A percentile compares a stretch with the other conserved stretches of the same genome.
phyloP scores from a whole-genome alignment of 225 moss, liverwort and hornwort genomes.

The Marchantia polymorpha region DNA sequence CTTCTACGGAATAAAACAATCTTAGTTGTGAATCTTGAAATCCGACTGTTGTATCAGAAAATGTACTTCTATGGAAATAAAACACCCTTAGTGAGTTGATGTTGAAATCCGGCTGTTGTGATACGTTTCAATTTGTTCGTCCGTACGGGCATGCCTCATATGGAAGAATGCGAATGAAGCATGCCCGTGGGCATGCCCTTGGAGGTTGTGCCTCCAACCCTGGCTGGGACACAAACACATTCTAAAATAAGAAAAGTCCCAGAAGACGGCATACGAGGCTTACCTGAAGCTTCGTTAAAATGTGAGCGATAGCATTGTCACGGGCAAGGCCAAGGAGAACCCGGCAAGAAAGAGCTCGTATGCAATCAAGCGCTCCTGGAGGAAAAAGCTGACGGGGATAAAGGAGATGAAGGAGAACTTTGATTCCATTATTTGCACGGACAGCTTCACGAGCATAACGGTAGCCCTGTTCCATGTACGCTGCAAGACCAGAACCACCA shows the following conservation, averaged over 20 bases:
- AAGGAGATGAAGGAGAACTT: slow-evolving; percentile 90
- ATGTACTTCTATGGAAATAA: too few relatives aligned
- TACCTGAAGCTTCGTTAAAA: slow-evolving; percentile 96
- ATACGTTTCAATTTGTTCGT: too few relatives aligned
- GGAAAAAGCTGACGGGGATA: slow-evolving; percentile 79
- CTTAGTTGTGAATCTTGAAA: too few relatives aligned
- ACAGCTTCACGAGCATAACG: slow-evolving; percentile 96
- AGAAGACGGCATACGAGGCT: slow-evolving; percentile 3
- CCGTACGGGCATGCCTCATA: too few relatives aligned
- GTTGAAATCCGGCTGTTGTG: too few relatives aligned
- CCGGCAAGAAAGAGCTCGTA: slow-evolving; percentile 94
- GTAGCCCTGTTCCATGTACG: slow-evolving; percentile 99
- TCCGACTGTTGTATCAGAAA: too few relatives aligned
- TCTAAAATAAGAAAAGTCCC: not conserved
- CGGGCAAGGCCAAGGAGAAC: slow-evolving; percentile 89
- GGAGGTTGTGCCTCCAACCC: too few relatives aligned
- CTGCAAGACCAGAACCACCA: slow-evolving; percentile 94
- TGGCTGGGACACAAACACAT: too few relatives aligned
- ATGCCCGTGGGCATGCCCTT: too few relatives aligned
- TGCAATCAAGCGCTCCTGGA: slow-evolving; percentile 84
- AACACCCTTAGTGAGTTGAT: too few relatives aligned
- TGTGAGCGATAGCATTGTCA: slow-evolving; percentile 95
- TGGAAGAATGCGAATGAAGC: too few relatives aligned
- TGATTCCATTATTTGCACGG: slow-evolving; percentile 90
- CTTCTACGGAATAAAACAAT: too few relatives aligned